Evolutionary conservation across 2,329 filamentous ascomycete species (phyloP).

Genomic region (Hortaea sp.): DNA sequence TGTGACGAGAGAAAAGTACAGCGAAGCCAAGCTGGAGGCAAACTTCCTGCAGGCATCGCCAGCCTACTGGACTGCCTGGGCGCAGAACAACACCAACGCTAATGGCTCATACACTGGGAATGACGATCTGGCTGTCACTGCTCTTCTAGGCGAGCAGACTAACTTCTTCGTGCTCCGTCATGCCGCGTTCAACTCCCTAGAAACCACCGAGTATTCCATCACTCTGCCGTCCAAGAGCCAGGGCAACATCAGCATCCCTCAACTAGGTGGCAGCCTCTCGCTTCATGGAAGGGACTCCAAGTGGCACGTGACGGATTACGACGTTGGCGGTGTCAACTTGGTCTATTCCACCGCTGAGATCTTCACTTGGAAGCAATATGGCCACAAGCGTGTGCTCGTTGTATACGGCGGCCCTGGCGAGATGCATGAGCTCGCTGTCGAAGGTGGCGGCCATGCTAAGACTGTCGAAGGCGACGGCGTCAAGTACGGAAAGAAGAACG

Average conservation of each 20-base stretch:
- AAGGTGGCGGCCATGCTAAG: conserved; percentile 23
- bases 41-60: conserved; percentile 67
- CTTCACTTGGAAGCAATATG: conserved; percentile 57
- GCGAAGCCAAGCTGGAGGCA: conserved; percentile 64
- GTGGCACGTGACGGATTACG: conserved; percentile 58
- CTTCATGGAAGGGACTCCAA: conserved; percentile 56
- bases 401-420: conserved; percentile 56
- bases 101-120: conserved; percentile 45
- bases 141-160: conserved; percentile 44
- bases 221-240: conserved; percentile 47
- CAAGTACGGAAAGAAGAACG: conserved; percentile 29
- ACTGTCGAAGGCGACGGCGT: conserved; percentile 32
- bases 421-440: conserved; percentile 51
- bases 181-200: conserved; percentile 50
- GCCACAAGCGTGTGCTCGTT: conserved; percentile 48
- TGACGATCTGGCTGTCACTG: conserved; percentile 48
- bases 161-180: conserved; percentile 59
- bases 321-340: conserved; percentile 47
- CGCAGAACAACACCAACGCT: conserved; percentile 37
- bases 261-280: conserved; percentile 46
- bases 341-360: conserved; percentile 63
- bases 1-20: conserved; percentile 65
- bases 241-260: conserved; percentile 49
- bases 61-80: conserved; percentile 53
- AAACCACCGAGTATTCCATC: conserved; percentile 52